Base-by-base conservation (phyloP, 371 early-diverging fungal species). In the Paraphysoderma sedebokerense region DNA sequence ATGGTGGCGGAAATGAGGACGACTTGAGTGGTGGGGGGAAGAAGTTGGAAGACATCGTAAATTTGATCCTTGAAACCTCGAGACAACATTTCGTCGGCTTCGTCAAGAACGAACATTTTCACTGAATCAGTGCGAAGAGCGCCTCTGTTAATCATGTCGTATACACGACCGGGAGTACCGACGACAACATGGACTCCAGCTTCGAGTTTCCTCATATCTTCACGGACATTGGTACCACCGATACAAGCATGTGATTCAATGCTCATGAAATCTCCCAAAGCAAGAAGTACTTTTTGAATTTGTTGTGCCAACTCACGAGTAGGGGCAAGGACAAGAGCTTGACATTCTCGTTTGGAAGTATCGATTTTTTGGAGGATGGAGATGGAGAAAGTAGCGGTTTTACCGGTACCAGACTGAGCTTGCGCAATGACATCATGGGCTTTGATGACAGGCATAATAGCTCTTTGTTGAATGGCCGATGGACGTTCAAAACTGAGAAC, bases 321-420 rank as follows among this genome's bases (percentile, higher is more conserved):
- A 9, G 93, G 96, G 32, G 92, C 88, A 34, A 99, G 72, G 32
- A 99, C 87, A 42, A 99, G 75, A 5, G 96, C 98, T 69, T 99
- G 99, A 26, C 88, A 85, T 59, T 85, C 81, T 41, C 81, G 71
- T 19, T 79, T 45, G 13, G 70, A 69, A 38, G 80, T 76, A 63
- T 97, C 92, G 48, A 99, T 81, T 38, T 73, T 68, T 63, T 99
- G 98, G 35, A 99, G 76, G 46, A 87, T 82, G 24, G 92, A 91
- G 58, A 99, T 97, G 30, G 92, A 87, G 72, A 99, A 99, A 11
- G 99, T 98, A 28, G 98, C 99, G 1, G 99, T 99, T 76, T 99
- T 99, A 72, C 99, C 99, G 55, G 99, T 99, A 67, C 99, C 99
- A 48, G 98, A 96, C 72, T 98, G 98, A 31, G 98, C 98, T 71